Conservation (phyloP, 345 rosid genomes). For the Anastatica hierochuntica region DNA sequence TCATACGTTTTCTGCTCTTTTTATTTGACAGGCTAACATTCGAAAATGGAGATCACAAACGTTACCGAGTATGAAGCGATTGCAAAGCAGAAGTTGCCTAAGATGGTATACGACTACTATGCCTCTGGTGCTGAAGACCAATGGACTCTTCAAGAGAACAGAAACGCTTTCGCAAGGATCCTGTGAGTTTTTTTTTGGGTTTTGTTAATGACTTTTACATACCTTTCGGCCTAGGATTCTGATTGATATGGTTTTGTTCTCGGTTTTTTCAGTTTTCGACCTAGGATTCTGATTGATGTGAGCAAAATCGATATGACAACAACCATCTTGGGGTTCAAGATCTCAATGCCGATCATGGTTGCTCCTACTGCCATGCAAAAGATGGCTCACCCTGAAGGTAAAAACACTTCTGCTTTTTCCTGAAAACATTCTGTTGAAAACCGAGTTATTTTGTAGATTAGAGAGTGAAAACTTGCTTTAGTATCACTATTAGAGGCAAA, state of each 20-base stretch:
- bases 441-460: neutral
- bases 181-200: conserved; percentile 33
- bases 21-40: neutral
- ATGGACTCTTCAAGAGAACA: conserved; percentile 56
- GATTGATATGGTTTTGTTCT: neutral
- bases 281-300: conserved; percentile 70
- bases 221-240: too few relatives aligned
- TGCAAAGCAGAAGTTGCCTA: conserved; percentile 56
- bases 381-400: conserved; percentile 92
- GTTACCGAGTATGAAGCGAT: conserved; percentile 55
- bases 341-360: conserved; percentile 82
- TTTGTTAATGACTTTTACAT: too few relatives aligned
- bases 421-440: too few relatives aligned
- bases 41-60: conserved; percentile 51
- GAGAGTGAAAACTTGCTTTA: neutral
- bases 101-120: conserved; percentile 66
- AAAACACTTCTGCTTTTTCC: too few relatives aligned
- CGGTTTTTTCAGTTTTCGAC: conserved; percentile 42
- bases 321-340: conserved; percentile 59
- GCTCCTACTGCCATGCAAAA: conserved; percentile 79
- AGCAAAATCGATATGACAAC: conserved; percentile 64
- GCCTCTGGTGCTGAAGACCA: conserved; percentile 78
- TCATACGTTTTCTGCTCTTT: neutral
- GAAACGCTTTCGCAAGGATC: conserved; percentile 57
- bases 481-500: neutral